These are phyloP conservation scores for Aspergillus fumigatiaffinis DNA, from an alignment of 2,329 filamentous ascomycete species.

Conservation along the genomic window DNA sequence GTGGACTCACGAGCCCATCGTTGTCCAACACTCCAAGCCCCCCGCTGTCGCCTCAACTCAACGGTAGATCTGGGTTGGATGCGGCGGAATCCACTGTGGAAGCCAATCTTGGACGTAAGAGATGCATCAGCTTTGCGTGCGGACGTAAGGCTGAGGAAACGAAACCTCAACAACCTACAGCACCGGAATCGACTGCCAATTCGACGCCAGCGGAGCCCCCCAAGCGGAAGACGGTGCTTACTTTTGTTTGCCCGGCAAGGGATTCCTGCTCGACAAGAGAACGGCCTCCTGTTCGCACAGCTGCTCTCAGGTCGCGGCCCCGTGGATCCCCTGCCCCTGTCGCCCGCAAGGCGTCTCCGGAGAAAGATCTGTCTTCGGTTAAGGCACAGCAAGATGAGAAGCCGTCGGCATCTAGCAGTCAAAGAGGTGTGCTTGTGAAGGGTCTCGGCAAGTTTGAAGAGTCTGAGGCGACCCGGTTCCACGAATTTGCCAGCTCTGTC, in stretches of 20 bases:
- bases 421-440: slow-evolving; percentile 29
- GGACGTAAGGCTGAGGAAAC: slow-evolving; percentile 56
- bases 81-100: slow-evolving; percentile 55
- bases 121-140: slow-evolving; percentile 91
- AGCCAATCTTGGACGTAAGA: slow-evolving; percentile 67
- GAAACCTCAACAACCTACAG: slow-evolving; percentile 28
- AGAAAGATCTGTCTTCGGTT: slow-evolving; percentile 8
- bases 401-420: slow-evolving; percentile 10
- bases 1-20: slow-evolving; percentile 84
- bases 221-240: slow-evolving; percentile 44
- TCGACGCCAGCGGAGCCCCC: slow-evolving; percentile 24
- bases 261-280: slow-evolving; percentile 25
- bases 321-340: slow-evolving; percentile 41
- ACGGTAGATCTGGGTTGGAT: slow-evolving; percentile 31
- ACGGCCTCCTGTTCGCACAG: slow-evolving; percentile 22
- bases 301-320: slow-evolving; percentile 24
- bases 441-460: slow-evolving; percentile 39
- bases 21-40: slow-evolving; percentile 84
- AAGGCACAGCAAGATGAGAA: slow-evolving; percentile 12
- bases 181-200: slow-evolving; percentile 15
- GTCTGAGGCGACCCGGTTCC: slow-evolving; percentile 57
- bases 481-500: slow-evolving; percentile 85
- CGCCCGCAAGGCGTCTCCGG: slow-evolving; percentile 25
- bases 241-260: slow-evolving; percentile 45
- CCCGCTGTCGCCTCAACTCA: slow-evolving; percentile 54